Base-by-base conservation (phyloP, 495 filamentous ascomycete genomes). In the Penicillium angulare region DNA sequence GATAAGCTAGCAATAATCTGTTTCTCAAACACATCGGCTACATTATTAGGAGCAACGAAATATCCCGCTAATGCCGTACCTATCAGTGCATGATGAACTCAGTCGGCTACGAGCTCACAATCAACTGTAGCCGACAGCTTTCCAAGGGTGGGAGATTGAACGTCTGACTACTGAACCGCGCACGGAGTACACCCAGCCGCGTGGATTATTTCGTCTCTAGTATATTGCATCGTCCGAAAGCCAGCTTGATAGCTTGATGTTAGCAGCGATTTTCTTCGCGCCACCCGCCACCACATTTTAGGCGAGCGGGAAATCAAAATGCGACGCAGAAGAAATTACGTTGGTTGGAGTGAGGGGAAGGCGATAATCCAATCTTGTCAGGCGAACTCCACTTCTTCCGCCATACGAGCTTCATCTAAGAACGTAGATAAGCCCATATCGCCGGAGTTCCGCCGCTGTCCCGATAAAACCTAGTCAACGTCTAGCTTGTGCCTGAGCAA, bases 401-500 rank as follows among this genome's bases (percentile, higher is more conserved):
- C 12, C 44, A 20, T 38, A 40, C 32, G 39, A 43, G 13, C 8
- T 36, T 49, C 45, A 41, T 41, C 21, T 31, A 31, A 12, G 3
- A 24, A 41, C 15, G 20, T 27, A 18, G 13, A 18, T 29, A 5
- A n/a, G n/a, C n/a, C n/a, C 5, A 44, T 18, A 6, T 32, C 18
- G 10, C 42, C 51, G 56, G 51, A 59, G 51, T 43, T 47, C 48
- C 56, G 56, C 47, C 56, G 55, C 55, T 39, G 18, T 16, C 38
- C 55, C 55, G 55, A 23, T 24, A 54, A 54, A 46, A 47, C 49
- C 50, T 53, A 49, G 35, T 46, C 41, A 31, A 26, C 17, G 23
- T 15, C 22, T 18, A n/a, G n/a, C n/a, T n/a, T n/a, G 36, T 5
- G 1, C 7, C 6, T 22, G 17, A 40, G 36, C 10, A 35, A 31